Base-by-base conservation (phyloP, 768 basidiomycete species). In the Leccinum subgranulosum region DNA sequence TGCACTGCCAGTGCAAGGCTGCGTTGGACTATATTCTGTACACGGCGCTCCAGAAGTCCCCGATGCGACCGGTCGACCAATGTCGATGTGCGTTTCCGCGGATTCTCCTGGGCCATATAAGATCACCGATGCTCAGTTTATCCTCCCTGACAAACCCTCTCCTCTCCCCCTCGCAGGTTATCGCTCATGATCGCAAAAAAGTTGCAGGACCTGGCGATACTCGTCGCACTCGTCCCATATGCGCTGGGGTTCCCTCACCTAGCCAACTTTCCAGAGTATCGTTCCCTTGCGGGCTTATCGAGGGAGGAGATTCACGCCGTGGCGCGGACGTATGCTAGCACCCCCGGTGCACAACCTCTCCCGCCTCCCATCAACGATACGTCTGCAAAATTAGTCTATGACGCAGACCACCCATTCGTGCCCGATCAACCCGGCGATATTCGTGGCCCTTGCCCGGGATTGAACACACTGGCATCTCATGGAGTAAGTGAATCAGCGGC, bases 401-500 rank as follows among this genome's bases (percentile, higher is more conserved):
- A 67, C 17, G 45, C n/a, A 0, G 52, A 15, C 10, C 67, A 69
- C n/a, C 65, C 67, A 23, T 69, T 50, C 36, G 7, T 25, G 6
- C 58, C 56, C 10, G 53, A 53, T 31, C 45, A 0, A 34, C 59
- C 64, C 10, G 59, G 64, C 19, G 67, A 69, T 19, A 64, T 69
- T 19, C 67, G 67, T 47, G 67, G 64, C 0, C 67, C 66, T 11
- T 69, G 60, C 19, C 65, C 67, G 1, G 66, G 62, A 55, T 39
- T 68, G 51, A 68, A 68, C 28, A 67, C 67, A 7, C 52, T 68
- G 10, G 65, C 67, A 28, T 61, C 62, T 67, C 67, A 68, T 10
- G 67, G 67, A 17, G 67, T 69, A 19, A 60, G 67, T 49, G 10
- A 7, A 51, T 33, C 19, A 7, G 15, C 23, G 6, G 28, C 33